Base-by-base conservation (phyloP, 163 green algal species). In the Trebouxiophyceae sp. region DNA sequence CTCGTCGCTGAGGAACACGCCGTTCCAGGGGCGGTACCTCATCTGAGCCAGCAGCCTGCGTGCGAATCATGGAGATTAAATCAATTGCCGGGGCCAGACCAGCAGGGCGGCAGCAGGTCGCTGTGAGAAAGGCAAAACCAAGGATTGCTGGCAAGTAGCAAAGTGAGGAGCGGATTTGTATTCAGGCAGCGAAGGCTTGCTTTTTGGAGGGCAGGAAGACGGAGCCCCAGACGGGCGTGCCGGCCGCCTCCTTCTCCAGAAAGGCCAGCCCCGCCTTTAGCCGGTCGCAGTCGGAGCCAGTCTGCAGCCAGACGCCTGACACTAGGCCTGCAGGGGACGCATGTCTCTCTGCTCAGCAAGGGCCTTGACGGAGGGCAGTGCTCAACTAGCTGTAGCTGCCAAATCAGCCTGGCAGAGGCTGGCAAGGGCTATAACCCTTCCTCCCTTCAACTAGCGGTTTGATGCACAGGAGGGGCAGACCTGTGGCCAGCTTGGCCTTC, bases 11-110 rank as follows among this genome's bases (percentile, higher is more conserved):
- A 87, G 63, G 50, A 76, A 82, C 22, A 87, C 80, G 8, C 80
- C 80, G 3, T 60, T 72, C 80, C 80, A 87, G 19, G 80, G 78
- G 7, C 80, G 56, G 44, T 83, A 87, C 20, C 54, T 62, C 79
- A 84, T 83, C 47, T 81, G 72, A 0, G 80, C 75, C 46, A 87
- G 76, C 54, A 86, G 69, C 63, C 63, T 69, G 63, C 54, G 47
- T 56, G 5, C 24, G n/a, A 44, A n/a, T n/a, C n/a, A n/a, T n/a
- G n/a, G n/a, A n/a, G n/a, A n/a, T n/a, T n/a, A n/a, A n/a, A n/a
- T n/a, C n/a, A n/a, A n/a, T n/a, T n/a, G n/a, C n/a, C n/a, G n/a
- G n/a, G n/a, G n/a, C n/a, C n/a, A n/a, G n/a, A n/a, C n/a, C n/a
- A n/a, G n/a, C n/a, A n/a, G n/a, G n/a, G n/a, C n/a, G n/a, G n/a